Conservation (phyloP, 148 eudicot species). For the Selenicereus undatus region DNA sequence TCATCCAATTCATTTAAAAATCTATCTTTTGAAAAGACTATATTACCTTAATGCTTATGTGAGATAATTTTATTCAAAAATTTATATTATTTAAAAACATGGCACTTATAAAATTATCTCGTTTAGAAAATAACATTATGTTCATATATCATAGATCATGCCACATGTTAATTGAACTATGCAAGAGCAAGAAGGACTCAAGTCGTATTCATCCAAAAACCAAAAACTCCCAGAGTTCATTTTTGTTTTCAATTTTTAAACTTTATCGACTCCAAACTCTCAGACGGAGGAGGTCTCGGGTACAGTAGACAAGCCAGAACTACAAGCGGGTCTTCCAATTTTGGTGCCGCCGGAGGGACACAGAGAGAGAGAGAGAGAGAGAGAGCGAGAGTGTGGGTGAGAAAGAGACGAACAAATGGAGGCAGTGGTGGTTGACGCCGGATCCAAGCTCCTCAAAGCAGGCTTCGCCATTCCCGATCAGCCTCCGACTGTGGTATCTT, state of each 20-base stretch:
- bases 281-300: neutral
- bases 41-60: too few relatives aligned
- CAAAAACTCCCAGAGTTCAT: neutral
- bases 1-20: too few relatives aligned
- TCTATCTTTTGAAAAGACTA: too few relatives aligned
- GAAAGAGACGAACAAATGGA: conserved; percentile 47
- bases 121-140: too few relatives aligned
- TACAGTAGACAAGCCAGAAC: neutral
- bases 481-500: conserved; percentile 73
- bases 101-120: too few relatives aligned
- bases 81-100: too few relatives aligned
- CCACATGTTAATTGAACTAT: too few relatives aligned
- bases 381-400: neutral
- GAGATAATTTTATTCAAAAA: too few relatives aligned
- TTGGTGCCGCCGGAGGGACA: neutral
- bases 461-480: conserved; percentile 96
- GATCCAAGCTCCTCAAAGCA: conserved; percentile 85
- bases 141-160: too few relatives aligned
- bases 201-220: neutral
- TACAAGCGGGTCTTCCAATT: neutral
- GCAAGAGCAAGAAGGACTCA: neutral
- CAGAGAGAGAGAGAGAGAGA: too few relatives aligned
- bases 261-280: neutral
- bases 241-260: too few relatives aligned
- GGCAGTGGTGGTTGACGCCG: conserved; percentile 86